phyloP scores from a whole-genome alignment of 257 asterid species.

The Fraxinus cuspidata region DNA sequence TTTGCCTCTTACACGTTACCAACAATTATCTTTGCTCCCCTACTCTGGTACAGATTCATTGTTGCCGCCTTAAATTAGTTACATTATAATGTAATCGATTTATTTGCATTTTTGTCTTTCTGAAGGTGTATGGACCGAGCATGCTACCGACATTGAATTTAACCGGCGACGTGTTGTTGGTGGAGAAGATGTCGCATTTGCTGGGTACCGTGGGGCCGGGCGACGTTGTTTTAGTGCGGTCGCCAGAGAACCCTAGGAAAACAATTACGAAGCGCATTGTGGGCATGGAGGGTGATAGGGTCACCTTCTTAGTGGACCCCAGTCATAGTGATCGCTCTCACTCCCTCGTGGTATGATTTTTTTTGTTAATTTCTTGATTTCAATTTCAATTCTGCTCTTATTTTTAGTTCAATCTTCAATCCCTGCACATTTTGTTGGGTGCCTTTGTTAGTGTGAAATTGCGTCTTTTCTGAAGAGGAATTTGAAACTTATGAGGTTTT shows the following conservation, averaged over 20 bases:
- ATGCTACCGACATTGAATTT: conserved; percentile 92
- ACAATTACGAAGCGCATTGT: conserved; percentile 70
- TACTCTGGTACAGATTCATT: conserved; percentile 45
- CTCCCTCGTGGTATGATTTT: conserved; percentile 55
- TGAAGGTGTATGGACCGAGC: conserved; percentile 89
- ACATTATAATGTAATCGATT: not conserved
- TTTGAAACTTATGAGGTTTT: not conserved
- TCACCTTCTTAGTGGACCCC: conserved; percentile 71
- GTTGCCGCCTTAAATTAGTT: not conserved
- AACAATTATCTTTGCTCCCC: conserved; percentile 70
- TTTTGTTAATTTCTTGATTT: not conserved
- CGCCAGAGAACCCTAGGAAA: conserved; percentile 87
- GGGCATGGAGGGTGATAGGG: conserved; percentile 77
- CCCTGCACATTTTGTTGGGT: not conserved
- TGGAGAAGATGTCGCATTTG: conserved; percentile 70
- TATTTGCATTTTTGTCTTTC: conserved; percentile 2
- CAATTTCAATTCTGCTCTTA: not conserved
- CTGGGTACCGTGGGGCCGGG: conserved; percentile 72
- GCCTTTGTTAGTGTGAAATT: conserved; percentile 1
- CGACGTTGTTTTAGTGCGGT: conserved; percentile 73
- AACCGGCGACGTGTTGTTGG: conserved; percentile 83
- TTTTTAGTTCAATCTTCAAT: conserved; percentile 4
- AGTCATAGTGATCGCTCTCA: conserved; percentile 39
- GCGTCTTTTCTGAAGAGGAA: conserved; percentile 6
- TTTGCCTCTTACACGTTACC: conserved; percentile 73